Evolutionary conservation across 2,329 filamentous ascomycete species (phyloP), one percentile per base, ranked within the genome.

Genomic region (Aspergillus fructus): DNA sequence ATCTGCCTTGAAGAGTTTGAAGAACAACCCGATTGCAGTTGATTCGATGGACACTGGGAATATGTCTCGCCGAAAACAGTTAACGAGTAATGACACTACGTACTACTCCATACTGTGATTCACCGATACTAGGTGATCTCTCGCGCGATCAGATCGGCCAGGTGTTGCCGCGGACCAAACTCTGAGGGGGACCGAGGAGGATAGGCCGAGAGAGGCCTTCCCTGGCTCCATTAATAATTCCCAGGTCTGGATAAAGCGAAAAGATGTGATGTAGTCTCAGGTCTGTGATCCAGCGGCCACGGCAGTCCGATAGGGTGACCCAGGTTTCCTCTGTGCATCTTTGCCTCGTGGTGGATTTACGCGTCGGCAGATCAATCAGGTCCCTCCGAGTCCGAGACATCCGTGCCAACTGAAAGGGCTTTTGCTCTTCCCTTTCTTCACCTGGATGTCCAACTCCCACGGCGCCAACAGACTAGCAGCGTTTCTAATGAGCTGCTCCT

Each of bases 381-480:
- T 30, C 27, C 27, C 23, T 42, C 45, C 45, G 45, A 48, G 45
- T 19, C 59, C 59, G 59, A 58, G 39, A 47, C 43, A 60, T 55
- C 59, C 52, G 59, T 55, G 17, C 33, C 47, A 55, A 27, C 40
- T 34, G 21, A 27, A 30, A 41, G 37, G 41, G 27, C 15, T 17
- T 17, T 19, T 33, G 12, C 34, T 2, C 34, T 50, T 24, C 7
- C 27, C 27, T 30, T 24, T 27, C 37, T 30, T 19, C 15, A 19
- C 48, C 6, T 42, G 34, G 23, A 41, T 9, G 17, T 24, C 30
- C 40, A 49, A 13, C 12, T 21, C 27, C 27, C 27, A 30, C 8
- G 27, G 27, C 27, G 27, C 27, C 27, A 34, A 21, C 17, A 24
- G 7, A n/a, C 27, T 21, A 37, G 34, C 41, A 45, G n/a, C 17